These are phyloP conservation scores for Diaporthe vaccinii DNA, from an alignment of 2,329 filamentous ascomycete species.

Conservation along the genomic window DNA sequence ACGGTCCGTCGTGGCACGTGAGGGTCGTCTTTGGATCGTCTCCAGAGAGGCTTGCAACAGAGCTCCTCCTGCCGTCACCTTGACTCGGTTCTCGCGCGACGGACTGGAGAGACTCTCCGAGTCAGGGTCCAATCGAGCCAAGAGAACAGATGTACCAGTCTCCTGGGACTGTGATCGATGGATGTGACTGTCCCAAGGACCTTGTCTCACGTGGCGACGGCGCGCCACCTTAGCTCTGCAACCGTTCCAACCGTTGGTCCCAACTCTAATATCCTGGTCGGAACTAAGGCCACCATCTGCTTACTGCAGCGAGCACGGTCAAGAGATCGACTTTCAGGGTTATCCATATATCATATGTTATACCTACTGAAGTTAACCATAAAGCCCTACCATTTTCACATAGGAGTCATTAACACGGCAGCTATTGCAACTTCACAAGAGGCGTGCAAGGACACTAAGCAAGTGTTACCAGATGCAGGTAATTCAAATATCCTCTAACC, in stretches of 20 bases:
- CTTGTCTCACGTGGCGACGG: background rate
- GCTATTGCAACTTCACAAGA: background rate
- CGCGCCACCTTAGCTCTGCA: conserved; percentile 1
- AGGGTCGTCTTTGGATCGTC: background rate
- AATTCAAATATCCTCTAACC: background rate
- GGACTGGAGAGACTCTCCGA: background rate
- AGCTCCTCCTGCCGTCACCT: background rate
- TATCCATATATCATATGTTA: background rate
- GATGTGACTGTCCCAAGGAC: background rate
- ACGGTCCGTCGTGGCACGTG: background rate
- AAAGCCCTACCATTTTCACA: background rate
- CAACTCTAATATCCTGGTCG: background rate
- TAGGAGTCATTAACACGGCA: background rate
- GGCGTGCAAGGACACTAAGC: background rate
- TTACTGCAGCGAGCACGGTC: background rate
- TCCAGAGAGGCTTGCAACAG: background rate
- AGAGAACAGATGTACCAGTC: background rate
- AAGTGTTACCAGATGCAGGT: background rate
- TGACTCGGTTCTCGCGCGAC: background rate
- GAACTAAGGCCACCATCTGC: background rate
- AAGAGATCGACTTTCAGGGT: background rate
- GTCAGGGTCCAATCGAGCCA: background rate
- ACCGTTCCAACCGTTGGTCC: background rate
- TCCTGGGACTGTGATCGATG: background rate
- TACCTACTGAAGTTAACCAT: background rate